Conservation (phyloP, 805 yeast species). For the Peterozyma toletana region DNA sequence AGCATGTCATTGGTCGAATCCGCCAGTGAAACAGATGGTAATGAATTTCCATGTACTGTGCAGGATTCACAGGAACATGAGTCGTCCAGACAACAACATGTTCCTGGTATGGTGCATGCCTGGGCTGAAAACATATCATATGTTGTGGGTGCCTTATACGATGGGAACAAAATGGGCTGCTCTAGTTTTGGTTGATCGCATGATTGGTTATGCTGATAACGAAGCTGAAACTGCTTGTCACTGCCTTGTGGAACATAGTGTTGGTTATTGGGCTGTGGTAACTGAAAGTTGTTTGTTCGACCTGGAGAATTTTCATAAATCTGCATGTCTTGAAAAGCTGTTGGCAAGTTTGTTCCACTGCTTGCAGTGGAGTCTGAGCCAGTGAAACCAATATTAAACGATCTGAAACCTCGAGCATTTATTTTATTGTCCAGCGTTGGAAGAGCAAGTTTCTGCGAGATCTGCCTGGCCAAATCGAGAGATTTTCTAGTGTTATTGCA, state of each 20-base stretch:
- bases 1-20: too few relatives aligned
- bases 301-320: not conserved
- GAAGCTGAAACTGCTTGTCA: not conserved
- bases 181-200: not conserved
- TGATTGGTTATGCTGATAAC: too few relatives aligned
- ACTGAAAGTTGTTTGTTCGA: not conserved
- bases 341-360: not conserved
- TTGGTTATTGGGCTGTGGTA: not conserved
- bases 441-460: too few relatives aligned
- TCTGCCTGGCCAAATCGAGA: too few relatives aligned
- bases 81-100: slow-evolving; percentile 24
- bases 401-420: not conserved
- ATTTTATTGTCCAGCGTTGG: too few relatives aligned
- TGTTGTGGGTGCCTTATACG: slow-evolving; percentile 4
- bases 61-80: slow-evolving; percentile 24
- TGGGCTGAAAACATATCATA: slow-evolving; percentile 25
- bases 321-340: not conserved
- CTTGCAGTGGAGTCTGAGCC: not conserved
- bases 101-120: slow-evolving; percentile 25
- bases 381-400: not conserved
- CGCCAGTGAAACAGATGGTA: too few relatives aligned
- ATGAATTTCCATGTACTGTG: slow-evolving; percentile 16
- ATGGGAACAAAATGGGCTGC: not conserved
- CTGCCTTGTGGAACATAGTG: not conserved
- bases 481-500: not conserved